These are phyloP conservation scores for Dryas alaskensis DNA, from an alignment of 306 rosid species.

Conservation along the genomic window DNA sequence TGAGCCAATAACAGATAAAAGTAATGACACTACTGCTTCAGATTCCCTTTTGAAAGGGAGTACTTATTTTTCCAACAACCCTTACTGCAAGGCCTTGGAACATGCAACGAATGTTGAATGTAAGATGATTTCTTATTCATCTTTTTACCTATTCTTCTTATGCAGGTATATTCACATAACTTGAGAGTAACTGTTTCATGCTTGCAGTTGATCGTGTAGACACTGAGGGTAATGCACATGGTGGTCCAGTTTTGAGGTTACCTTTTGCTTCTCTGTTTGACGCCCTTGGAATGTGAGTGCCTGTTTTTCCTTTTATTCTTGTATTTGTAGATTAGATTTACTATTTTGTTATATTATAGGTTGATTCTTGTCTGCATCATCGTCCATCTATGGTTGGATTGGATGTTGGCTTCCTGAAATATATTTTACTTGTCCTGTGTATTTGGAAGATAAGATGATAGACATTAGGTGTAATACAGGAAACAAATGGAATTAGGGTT, in stretches of 20 bases:
- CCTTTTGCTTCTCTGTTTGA: conserved; percentile 90
- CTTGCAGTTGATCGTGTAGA: conserved; percentile 88
- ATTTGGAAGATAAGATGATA: neutral
- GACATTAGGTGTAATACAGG: neutral
- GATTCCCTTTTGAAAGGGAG: conserved; percentile 57
- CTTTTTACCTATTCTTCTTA: conserved; percentile 19
- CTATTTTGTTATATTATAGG: neutral
- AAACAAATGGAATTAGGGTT: neutral
- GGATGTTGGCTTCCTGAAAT: neutral
- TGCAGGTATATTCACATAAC: conserved; percentile 1
- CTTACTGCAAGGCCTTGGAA: conserved; percentile 84
- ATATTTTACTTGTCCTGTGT: neutral
- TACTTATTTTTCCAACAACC: conserved; percentile 67
- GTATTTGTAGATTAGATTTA: conserved; percentile 8
- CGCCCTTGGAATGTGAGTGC: conserved; percentile 85
- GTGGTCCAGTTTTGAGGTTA: conserved; percentile 72
- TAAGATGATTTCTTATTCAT: conserved; percentile 39
- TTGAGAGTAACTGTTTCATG: conserved; percentile 18
- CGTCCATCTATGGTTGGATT: neutral
- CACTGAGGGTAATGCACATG: conserved; percentile 62
- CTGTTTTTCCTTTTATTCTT: conserved; percentile 10
- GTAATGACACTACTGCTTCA: conserved; percentile 44
- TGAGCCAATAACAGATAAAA: conserved; percentile 35
- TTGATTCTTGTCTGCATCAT: neutral
- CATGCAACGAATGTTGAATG: conserved; percentile 86